These are phyloP conservation scores for Scheffersomyces cryptocercus DNA, from an alignment of 1,139 yeast species.

Conservation along the genomic window DNA sequence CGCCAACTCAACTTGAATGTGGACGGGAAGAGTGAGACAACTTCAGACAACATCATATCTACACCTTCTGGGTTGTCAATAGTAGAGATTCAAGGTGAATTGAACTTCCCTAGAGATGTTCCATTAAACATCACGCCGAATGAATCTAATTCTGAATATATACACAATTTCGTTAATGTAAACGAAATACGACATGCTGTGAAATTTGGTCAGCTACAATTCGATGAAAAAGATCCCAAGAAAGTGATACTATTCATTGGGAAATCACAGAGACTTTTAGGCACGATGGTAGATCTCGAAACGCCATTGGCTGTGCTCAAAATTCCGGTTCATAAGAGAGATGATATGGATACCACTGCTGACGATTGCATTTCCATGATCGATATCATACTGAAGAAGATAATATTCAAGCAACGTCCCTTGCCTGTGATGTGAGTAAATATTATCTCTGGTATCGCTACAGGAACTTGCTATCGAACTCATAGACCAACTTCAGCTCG, in stretches of 20 bases:
- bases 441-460: background rate
- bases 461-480: background rate
- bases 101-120: conserved; percentile 50
- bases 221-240: conserved; percentile 44
- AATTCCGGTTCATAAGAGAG: conserved; percentile 31
- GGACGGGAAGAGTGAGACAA: background rate
- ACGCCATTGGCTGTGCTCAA: conserved; percentile 63
- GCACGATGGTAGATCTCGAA: conserved; percentile 54
- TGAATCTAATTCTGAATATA: conserved; percentile 22
- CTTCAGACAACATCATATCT: conserved; percentile 28
- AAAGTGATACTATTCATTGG: conserved; percentile 63
- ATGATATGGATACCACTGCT: conserved; percentile 2
- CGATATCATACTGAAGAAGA: conserved; percentile 58
- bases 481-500: background rate
- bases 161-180: conserved; percentile 30
- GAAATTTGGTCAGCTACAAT: conserved; percentile 56
- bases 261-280: conserved; percentile 64
- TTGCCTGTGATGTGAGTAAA: conserved; percentile 65
- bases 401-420: conserved; percentile 66
- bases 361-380: conserved; percentile 41
- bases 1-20: conserved; percentile 14
- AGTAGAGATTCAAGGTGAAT: conserved; percentile 72
- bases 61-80: conserved; percentile 61
- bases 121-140: conserved; percentile 22
- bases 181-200: conserved; percentile 49